Base-by-base conservation (phyloP, 345 rosid species). In the Populus ilicifolia region DNA sequence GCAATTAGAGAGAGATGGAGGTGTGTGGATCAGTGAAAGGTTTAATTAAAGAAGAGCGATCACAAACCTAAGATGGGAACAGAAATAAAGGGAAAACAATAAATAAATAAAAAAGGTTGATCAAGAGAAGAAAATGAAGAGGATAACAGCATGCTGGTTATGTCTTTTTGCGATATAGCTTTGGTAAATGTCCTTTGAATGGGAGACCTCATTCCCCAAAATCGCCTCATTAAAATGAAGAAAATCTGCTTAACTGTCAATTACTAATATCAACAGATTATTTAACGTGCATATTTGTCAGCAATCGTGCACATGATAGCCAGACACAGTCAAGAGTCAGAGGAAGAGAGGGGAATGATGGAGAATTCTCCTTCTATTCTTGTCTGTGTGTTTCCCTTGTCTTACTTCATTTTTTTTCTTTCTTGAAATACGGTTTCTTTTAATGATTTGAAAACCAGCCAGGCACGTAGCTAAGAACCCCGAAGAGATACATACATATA, bases 201-300 rank as follows among this genome's bases (percentile, higher is more conserved):
- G 85, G 92, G 90, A 86, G 85, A 90, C 94, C 90, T 84, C 74
- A 75, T 79, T 80, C 94, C 92, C 71, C 66, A 84, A 76, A 78
- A 75, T 71, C 86, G 90, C 89, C 92, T 84, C 80, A 81, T 80
- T 81, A 81, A 70, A 78, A 77, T 88, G 86, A 88, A 83, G 78
- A 77, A 88, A 88, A 74, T 84, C 84, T 78, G 86, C 87, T 67
- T 25, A 64, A 78, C 85, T 85, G 85, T 80, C 87, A 84, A 83
- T 86, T 80, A 71, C 75, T 54, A 41, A 43, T 74, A 39, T 4
- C 52, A 36, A 23, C 65, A 66, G 7, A 70, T 76, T 73, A 21
- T 52, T 43, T 43, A 62, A 67, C 75, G 12, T 64, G 38, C 69
- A 27, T 64, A 67, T 73, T 72, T 74, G 72, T 78, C 79, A 63